Conservation (phyloP, 345 rosid species). For the Camelina sativa region DNA sequence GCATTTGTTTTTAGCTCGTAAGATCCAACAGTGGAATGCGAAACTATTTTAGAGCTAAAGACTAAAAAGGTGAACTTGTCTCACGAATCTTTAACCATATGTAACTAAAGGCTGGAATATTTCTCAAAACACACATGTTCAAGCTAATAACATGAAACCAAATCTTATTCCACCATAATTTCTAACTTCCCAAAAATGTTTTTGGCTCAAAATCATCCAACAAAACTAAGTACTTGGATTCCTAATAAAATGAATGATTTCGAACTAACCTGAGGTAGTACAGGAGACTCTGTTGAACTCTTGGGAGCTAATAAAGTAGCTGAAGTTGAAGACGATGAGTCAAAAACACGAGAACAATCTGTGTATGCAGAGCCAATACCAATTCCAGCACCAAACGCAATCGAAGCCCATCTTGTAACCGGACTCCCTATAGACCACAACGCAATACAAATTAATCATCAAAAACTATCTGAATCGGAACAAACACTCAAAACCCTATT, state of each 20-base stretch:
- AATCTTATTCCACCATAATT: background rate
- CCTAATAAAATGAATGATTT: background rate
- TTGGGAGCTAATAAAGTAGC: conserved; percentile 49
- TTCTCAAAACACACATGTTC: background rate
- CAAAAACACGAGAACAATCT: conserved; percentile 69
- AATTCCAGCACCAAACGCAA: conserved; percentile 93
- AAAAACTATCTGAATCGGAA: background rate
- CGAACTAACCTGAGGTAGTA: conserved; percentile 55
- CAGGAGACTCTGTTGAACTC: conserved; percentile 47
- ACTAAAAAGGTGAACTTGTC: background rate
- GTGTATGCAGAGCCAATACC: conserved; percentile 93
- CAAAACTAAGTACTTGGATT: background rate
- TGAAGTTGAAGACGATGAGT: conserved; percentile 56
- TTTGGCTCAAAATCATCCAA: background rate
- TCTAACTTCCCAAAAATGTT: background rate
- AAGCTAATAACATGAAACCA: conserved; percentile 10
- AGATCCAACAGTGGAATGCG: background rate
- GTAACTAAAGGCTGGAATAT: too few species aligned
- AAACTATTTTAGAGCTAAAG: background rate
- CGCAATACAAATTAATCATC: conserved; percentile 8
- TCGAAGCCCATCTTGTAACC: conserved; percentile 79
- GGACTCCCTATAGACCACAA: conserved; percentile 65
- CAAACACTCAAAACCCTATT: conserved; percentile 4
- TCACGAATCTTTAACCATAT: background rate
- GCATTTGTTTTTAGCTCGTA: background rate